Conservation (phyloP, 2,329 filamentous ascomycete genomes). For the Phialophora chinensis region DNA sequence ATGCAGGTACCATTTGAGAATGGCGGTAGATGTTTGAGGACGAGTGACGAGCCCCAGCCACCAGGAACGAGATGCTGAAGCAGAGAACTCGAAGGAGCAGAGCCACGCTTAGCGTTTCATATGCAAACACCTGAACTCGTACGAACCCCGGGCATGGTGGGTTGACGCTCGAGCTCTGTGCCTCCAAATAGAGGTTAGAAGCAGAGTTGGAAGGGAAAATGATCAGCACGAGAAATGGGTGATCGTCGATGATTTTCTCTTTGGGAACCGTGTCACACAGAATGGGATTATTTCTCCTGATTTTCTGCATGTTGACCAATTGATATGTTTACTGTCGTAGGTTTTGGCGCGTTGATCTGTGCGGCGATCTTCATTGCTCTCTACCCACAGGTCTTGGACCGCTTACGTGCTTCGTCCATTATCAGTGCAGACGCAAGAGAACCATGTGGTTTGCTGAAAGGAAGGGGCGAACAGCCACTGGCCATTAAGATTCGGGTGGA, state of each 20-base stretch:
- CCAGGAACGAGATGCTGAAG: neutral
- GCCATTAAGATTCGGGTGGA: neutral
- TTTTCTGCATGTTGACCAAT: neutral
- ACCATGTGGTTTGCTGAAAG: neutral
- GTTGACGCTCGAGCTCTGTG: neutral
- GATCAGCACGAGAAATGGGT: slow-evolving; percentile 7
- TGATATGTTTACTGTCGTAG: neutral
- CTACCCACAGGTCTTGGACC: neutral
- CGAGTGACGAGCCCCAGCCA: neutral
- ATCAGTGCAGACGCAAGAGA: neutral
- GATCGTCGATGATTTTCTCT: slow-evolving; percentile 7
- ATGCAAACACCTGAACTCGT: neutral
- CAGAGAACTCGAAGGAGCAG: neutral
- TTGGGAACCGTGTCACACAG: neutral
- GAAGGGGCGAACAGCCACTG: neutral
- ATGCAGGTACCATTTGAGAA: neutral
- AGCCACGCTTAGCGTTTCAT: neutral
- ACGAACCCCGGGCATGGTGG: neutral
- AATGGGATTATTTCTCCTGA: neutral
- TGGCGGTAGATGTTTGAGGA: neutral
- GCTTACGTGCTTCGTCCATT: neutral
- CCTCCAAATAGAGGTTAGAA: slow-evolving; percentile 1
- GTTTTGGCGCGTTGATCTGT: neutral
- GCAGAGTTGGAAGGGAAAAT: slow-evolving; percentile 2
- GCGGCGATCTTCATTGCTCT: neutral